Evolutionary conservation across 305 asterid species (phyloP).

Genomic region (Fraxinus velutina): DNA sequence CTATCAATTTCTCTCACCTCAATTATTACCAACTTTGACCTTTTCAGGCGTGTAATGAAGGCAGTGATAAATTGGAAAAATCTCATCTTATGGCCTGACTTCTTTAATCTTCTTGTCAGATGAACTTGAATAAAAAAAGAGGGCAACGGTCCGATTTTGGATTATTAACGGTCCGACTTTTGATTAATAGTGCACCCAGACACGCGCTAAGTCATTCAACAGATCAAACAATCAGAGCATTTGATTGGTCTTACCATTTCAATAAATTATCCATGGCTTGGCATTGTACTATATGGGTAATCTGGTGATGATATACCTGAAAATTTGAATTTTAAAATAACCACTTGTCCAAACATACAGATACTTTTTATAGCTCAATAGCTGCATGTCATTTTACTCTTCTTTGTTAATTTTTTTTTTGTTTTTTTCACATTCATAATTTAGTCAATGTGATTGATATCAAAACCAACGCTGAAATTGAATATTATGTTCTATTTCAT

Average conservation of each 20-base stretch:
- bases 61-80: no score
- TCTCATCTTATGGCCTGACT: no score
- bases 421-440: background rate
- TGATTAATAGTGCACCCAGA: no score
- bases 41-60: no score
- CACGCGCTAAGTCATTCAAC: background rate
- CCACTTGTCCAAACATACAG: background rate
- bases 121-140: no score
- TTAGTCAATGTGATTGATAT: background rate
- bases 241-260: slow-evolving; percentile 10
- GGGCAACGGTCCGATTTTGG: no score
- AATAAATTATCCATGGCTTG: background rate
- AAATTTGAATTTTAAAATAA: background rate
- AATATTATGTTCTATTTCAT: background rate
- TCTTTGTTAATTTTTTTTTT: background rate
- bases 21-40: no score
- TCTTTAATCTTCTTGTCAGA: no score
- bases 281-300: background rate
- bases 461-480: background rate
- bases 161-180: no score
- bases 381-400: background rate
- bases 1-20: no score
- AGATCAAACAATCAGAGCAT: background rate
- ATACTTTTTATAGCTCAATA: background rate
- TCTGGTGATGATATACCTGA: background rate